phyloP scores from a whole-genome alignment of 116 monocot genomes.

The Zostera marina region DNA sequence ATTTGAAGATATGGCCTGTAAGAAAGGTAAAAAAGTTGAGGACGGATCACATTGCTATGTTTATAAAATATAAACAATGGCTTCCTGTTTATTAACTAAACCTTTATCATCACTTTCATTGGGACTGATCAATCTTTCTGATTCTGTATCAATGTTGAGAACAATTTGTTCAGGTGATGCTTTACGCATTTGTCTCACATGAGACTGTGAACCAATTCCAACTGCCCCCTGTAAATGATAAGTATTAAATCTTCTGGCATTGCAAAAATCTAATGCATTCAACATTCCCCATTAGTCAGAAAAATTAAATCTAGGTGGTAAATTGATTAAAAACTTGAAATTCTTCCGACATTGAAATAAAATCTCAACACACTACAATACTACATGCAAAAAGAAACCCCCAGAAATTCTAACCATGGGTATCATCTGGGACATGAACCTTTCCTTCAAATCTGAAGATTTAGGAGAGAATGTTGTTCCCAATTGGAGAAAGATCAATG shows the following conservation, averaged over 20 bases:
- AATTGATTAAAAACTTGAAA: too few species aligned
- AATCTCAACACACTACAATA: too few species aligned
- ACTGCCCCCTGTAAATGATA: slow-evolving; percentile 28
- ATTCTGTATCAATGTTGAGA: slow-evolving; percentile 53
- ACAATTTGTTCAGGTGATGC: slow-evolving; percentile 72
- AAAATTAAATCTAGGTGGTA: background rate
- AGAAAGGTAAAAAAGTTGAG: background rate
- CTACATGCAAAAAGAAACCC: too few species aligned
- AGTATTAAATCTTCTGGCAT: background rate
- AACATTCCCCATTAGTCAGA: background rate
- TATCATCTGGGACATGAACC: too few species aligned
- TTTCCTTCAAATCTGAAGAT: too few species aligned
- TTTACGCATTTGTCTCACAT: slow-evolving; percentile 60
- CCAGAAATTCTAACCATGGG: too few species aligned
- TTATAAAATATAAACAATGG: background rate
- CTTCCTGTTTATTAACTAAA: slow-evolving; percentile 5
- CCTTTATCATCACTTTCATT: slow-evolving; percentile 82
- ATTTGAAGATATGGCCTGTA: slow-evolving; percentile 85
- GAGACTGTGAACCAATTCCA: slow-evolving; percentile 36
- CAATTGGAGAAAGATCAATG: too few species aligned
- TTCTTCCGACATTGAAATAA: too few species aligned
- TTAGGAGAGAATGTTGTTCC: too few species aligned
- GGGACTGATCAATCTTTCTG: slow-evolving; percentile 36
- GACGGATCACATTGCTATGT: background rate
- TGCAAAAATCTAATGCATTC: background rate